These are phyloP conservation scores for Tremellales sp. DNA, from an alignment of 1,284 basidiomycete genomes.

Conservation along the genomic window DNA sequence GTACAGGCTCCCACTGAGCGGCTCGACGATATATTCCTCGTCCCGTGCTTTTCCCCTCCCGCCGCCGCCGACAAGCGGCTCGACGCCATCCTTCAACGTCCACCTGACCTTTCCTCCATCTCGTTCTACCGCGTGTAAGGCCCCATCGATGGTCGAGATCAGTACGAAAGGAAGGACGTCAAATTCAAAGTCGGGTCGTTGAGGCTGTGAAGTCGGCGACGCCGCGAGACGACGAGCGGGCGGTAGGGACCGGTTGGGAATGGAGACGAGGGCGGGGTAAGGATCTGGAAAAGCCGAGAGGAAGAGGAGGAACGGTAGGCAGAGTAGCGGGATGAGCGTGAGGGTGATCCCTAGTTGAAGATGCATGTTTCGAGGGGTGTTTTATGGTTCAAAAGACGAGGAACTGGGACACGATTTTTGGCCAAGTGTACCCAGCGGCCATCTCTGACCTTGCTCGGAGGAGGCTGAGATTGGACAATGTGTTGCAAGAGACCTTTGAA, in stretches of 20 bases:
- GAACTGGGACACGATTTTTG: too few relatives aligned
- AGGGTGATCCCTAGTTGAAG: conserved; percentile 2
- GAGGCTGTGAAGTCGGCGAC: conserved; percentile 6
- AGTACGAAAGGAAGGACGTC: conserved; percentile 47
- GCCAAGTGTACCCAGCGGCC: too few relatives aligned
- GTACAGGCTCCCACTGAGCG: conserved; percentile 44
- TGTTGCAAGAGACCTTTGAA: not conserved
- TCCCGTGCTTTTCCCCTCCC: conserved; percentile 21
- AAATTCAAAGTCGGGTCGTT: conserved; percentile 33
- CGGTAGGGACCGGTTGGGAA: conserved; percentile 9
- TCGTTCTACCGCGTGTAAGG: conserved; percentile 46
- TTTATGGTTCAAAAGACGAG: too few relatives aligned
- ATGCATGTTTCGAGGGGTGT: conserved; percentile 7
- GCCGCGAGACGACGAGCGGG: conserved; percentile 1
- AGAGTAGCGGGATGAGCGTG: conserved; percentile 12
- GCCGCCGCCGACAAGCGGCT: conserved; percentile 41
- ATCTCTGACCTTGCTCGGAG: too few relatives aligned
- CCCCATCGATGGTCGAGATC: conserved; percentile 47
- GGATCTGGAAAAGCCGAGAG: conserved; percentile 13
- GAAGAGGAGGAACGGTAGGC: conserved; percentile 16
- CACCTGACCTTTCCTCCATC: conserved; percentile 39
- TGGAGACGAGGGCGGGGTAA: conserved; percentile 21
- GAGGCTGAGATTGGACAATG: too few relatives aligned
- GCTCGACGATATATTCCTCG: conserved; percentile 48
- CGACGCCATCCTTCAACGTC: conserved; percentile 42